A percentile compares a stretch with the other conserved stretches of the same genome.
phyloP scores from a whole-genome alignment of 1,284 basidiomycete genomes.

The Phlebopus sp. region DNA sequence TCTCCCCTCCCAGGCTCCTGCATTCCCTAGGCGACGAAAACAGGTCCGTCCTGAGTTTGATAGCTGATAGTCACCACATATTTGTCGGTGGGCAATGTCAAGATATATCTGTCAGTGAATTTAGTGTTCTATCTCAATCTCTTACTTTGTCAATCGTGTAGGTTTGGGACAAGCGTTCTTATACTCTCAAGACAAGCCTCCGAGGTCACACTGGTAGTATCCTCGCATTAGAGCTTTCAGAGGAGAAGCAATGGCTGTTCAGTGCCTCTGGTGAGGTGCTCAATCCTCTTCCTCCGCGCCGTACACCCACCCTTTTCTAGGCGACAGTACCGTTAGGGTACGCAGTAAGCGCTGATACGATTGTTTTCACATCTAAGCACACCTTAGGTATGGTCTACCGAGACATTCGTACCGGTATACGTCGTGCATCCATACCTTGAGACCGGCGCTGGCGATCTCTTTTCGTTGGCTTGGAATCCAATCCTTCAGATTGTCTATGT shows the following conservation, averaged over 20 bases:
- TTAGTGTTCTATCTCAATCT: neutral
- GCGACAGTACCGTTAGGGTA: conserved; percentile 83
- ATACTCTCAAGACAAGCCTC: conserved; percentile 70
- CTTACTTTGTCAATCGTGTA: conserved; percentile 29
- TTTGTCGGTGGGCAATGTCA: conserved; percentile 83
- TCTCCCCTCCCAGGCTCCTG: conserved; percentile 45
- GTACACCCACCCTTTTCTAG: conserved; percentile 37
- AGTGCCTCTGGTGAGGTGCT: conserved; percentile 68
- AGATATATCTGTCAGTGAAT: conserved; percentile 47
- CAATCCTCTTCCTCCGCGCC: conserved; percentile 1
- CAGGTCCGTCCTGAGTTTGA: conserved; percentile 74
- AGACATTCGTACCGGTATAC: conserved; percentile 68
- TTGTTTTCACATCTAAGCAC: conserved; percentile 4
- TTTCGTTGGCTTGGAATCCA: conserved; percentile 82
- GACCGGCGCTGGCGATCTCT: conserved; percentile 85
- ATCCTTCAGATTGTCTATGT: conserved; percentile 75
- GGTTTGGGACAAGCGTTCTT: conserved; percentile 81
- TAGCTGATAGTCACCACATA: conserved; percentile 69
- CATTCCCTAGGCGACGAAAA: conserved; percentile 70
- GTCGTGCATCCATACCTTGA: conserved; percentile 83
- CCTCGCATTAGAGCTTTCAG: conserved; percentile 76
- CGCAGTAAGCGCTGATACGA: conserved; percentile 16
- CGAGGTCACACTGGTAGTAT: conserved; percentile 86
- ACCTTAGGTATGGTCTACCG: conserved; percentile 80
- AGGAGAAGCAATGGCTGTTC: conserved; percentile 80